Evolutionary conservation across 2,329 filamentous ascomycete species (phyloP), one percentile per base, ranked within the genome.

Genomic region (Metarhizium humberi): DNA sequence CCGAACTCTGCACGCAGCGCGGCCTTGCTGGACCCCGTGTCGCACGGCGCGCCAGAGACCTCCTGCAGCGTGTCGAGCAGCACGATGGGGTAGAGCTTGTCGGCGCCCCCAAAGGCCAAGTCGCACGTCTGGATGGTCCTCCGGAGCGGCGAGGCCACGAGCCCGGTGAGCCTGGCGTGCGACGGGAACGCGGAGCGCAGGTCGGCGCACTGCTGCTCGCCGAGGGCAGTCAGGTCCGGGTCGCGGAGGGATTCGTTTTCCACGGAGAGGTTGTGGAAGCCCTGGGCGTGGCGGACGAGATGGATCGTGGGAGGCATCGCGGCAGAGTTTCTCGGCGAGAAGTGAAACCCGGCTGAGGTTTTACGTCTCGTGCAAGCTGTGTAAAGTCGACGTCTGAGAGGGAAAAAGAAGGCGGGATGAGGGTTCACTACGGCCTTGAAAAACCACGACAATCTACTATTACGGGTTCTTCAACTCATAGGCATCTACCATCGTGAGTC

Each of bases 51-150:
- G 53, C 84, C 78, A 4, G 83, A 86, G 0, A 89, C 84, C 70
- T 96, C 92, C 71, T 96, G 92, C 4, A 90, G 73, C 59, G 88
- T 82, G 0, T 90, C 89, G 13, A 94, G 73, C 1, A 85, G 84
- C 30, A 87, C 71, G 52, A 95, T 78, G 55, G 69, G 69, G 36
- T 69, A 68, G 6, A 72, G 70, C 6, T 61, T 56, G 25, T 75
- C 64, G 25, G 38, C 8, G 52, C 82, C 76, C 18, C 77, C 78
- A 69, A 95, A 95, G 49, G 82, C 79, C 54, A 83, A 73, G 34
- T 90, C 76, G 38, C 87, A 85, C 2, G 91, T 96, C 71, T 89
- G 83, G 49, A 96, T 77, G 2, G 91, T 95, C 58, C 91, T 84
- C 52, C 86, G 85, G 61, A 95, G 78, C 6, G 91, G 90, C 1